These are phyloP conservation scores for Hamamelis virginiana DNA, from an alignment of 164 flowering plant species.

Conservation along the genomic window DNA sequence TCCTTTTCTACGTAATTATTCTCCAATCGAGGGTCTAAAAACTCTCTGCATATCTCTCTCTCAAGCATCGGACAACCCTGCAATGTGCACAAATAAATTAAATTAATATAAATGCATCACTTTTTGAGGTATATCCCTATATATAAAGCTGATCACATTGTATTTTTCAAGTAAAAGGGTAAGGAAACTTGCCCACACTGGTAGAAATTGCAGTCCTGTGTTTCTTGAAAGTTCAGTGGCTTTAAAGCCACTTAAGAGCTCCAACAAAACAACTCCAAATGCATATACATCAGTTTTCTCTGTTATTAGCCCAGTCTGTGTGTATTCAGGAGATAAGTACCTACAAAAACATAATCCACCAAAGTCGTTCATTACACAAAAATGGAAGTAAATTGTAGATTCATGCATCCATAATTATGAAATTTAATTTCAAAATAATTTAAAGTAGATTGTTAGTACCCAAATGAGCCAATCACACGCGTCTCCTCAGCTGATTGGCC, in stretches of 20 bases:
- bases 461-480: slow-evolving; percentile 37
- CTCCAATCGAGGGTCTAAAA: slow-evolving; percentile 32
- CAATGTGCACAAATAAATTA: background rate
- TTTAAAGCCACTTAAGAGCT: slow-evolving; percentile 36
- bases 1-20: slow-evolving; percentile 19
- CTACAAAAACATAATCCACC: slow-evolving; percentile 11
- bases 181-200: slow-evolving; percentile 30
- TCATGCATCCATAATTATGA: too few relatives aligned
- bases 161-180: background rate
- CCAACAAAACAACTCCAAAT: slow-evolving; percentile 41
- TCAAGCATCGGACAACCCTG: slow-evolving; percentile 29
- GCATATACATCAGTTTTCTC: slow-evolving; percentile 46
- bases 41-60: slow-evolving; percentile 17
- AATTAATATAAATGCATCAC: background rate
- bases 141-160: background rate
- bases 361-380: background rate
- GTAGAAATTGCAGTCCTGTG: slow-evolving; percentile 24
- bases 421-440: too few relatives aligned
- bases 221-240: slow-evolving; percentile 30
- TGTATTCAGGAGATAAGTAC: slow-evolving; percentile 46
- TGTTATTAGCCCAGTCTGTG: slow-evolving; percentile 36
- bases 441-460: slow-evolving; percentile 19
- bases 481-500: slow-evolving; percentile 38
- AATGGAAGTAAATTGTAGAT: too few relatives aligned
- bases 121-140: background rate